Evolutionary conservation across 2,329 filamentous ascomycete genomes (phyloP), one percentile per base, ranked within the genome.

Genomic region (Fusarium cicatricum): DNA sequence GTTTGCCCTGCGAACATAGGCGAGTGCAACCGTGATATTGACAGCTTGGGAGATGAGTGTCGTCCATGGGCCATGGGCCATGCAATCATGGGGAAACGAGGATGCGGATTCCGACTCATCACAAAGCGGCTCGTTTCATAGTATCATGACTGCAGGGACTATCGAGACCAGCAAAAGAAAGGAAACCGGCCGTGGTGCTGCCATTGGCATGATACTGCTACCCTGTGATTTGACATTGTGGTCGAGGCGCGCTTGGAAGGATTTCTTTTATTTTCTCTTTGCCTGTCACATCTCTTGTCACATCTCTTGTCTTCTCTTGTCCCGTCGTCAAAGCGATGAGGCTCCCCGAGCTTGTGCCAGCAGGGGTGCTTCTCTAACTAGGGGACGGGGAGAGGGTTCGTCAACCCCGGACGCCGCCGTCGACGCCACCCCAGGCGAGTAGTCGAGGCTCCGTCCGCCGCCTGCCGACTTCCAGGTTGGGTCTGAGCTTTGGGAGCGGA

Each of bases 21-120:
- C 45, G 45, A 48, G 31, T 51, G 47, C 33, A 51, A 51, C 47
- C 21, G 33, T 46, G n/a, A n/a, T n/a, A n/a, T n/a, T n/a, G n/a
- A n/a, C n/a, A n/a, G n/a, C n/a, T n/a, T n/a, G n/a, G n/a, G n/a
- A n/a, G n/a, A n/a, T n/a, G n/a, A n/a, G n/a, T n/a, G n/a, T n/a
- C n/a, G n/a, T n/a, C n/a, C 29, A 34, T 36, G 14, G 12, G 28
- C 11, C 11, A 21, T 23, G 16, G 15, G 17, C 16, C n/a, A 23
- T 28, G n/a, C 31, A 44, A 40, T 23, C 37, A 23, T 44, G 47
- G 47, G 47, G 39, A 41, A 41, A 16, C 15, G 23, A 17, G 8
- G 32, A 32, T 40, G 4, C 21, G 23, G n/a, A 5, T 40, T 45
- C 28, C 26, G 45, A 48, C 45, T 48, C 45, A 23, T 48, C 45